Percentiles rank a stretch among this genome's conserved stretches.
These are phyloP conservation scores for Verticillium dahliae DNA, from an alignment of 2,329 filamentous ascomycete genomes.

Conservation along the genomic window DNA sequence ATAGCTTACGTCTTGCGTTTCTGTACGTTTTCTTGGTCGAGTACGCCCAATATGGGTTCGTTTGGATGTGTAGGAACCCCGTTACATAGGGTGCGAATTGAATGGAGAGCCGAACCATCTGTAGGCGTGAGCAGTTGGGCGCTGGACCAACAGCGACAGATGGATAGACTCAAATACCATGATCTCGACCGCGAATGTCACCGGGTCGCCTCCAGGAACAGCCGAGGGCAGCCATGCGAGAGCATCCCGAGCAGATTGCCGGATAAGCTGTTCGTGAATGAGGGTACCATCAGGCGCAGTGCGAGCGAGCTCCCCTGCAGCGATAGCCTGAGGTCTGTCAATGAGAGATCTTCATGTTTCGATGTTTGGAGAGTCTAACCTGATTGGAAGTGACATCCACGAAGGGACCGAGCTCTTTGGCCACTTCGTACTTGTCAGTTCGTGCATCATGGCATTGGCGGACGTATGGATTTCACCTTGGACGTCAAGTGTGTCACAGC, in stretches of 20 bases:
- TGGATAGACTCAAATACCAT: slow-evolving; percentile 27
- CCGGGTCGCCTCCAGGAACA: slow-evolving; percentile 17
- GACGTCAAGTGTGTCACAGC: slow-evolving; percentile 28
- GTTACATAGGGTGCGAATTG: slow-evolving; percentile 41
- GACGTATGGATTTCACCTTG: slow-evolving; percentile 15
- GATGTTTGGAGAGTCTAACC: slow-evolving; percentile 2
- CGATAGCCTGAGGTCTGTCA: slow-evolving; percentile 20
- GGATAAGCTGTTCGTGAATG: slow-evolving; percentile 21
- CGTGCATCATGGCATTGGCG: background rate
- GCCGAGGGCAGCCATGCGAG: slow-evolving; percentile 9
- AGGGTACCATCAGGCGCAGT: slow-evolving; percentile 13
- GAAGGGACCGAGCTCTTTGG: slow-evolving; percentile 23
- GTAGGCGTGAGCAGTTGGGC: background rate
- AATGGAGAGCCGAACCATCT: slow-evolving; percentile 51
- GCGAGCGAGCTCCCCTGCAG: slow-evolving; percentile 22
- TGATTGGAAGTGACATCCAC: slow-evolving; percentile 30
- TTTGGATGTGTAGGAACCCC: slow-evolving; percentile 52
- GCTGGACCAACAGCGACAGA: background rate
- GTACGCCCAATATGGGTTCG: slow-evolving; percentile 50
- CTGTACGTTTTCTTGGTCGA: slow-evolving; percentile 38
- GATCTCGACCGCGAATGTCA: slow-evolving; percentile 49
- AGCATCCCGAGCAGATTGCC: slow-evolving; percentile 18
- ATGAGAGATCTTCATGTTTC: no score
- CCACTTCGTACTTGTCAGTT: slow-evolving; percentile 17
- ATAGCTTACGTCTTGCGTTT: slow-evolving; percentile 27